Conservation (phyloP, 2,329 filamentous ascomycete species). For the Sporothrix pallida region DNA sequence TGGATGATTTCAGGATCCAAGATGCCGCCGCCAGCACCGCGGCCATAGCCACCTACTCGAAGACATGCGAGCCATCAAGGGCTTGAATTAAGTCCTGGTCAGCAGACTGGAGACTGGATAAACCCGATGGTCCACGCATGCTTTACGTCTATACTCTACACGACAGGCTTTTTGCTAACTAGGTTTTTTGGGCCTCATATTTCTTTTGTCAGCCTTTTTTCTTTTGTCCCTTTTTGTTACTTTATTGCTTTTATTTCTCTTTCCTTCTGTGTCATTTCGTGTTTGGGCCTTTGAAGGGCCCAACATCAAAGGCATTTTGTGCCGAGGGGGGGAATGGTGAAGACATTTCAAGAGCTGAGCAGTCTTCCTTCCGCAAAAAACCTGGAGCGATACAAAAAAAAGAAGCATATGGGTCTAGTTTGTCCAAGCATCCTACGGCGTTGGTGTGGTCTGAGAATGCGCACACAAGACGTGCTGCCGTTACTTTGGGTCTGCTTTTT, state of each 20-base stretch:
- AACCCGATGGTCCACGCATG: too few relatives aligned
- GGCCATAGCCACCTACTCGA: conserved; percentile 8
- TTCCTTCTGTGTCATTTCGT: conserved; percentile 1
- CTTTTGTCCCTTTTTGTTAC: background rate
- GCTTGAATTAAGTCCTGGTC: too few relatives aligned
- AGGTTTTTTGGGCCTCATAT: conserved; percentile 3
- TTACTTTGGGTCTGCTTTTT: conserved; percentile 34
- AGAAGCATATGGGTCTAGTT: background rate
- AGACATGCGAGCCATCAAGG: background rate
- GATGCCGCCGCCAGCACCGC: conserved; percentile 30
- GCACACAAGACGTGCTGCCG: background rate
- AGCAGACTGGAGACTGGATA: background rate
- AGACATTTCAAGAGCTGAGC: conserved; percentile 64
- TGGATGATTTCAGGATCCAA: conserved; percentile 45
- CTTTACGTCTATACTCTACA: too few relatives aligned
- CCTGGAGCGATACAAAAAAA: background rate
- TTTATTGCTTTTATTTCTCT: background rate
- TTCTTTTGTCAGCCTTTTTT: conserved; percentile 16
- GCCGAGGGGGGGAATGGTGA: conserved; percentile 39
- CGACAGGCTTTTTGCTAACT: background rate
- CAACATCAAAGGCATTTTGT: background rate
- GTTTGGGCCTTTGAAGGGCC: background rate
- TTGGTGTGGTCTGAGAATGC: conserved; percentile 18
- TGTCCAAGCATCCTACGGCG: conserved; percentile 16
- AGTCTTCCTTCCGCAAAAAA: conserved; percentile 49